Evolutionary conservation across 768 basidiomycete genomes (phyloP).

Genomic region (Boletales sp.): DNA sequence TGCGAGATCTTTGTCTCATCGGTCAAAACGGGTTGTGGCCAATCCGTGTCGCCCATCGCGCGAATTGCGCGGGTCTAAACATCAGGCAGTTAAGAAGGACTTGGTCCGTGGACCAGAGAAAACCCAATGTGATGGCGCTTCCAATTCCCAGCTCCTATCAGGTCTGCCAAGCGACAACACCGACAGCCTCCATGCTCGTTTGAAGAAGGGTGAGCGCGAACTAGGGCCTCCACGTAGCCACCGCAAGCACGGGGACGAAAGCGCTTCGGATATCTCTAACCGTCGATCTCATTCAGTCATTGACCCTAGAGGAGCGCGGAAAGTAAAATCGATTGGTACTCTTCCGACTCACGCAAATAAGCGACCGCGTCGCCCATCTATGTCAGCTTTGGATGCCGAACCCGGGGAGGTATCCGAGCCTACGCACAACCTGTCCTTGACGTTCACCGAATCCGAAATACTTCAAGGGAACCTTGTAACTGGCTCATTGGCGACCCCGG

Average conservation of each 20-base stretch:
- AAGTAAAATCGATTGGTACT: background rate
- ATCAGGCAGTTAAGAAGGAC: background rate
- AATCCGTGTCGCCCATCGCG: background rate
- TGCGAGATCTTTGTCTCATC: constrained; percentile 3
- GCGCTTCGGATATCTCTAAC: background rate
- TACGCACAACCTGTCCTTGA: background rate
- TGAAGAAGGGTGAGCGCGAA: background rate
- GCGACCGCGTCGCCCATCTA: constrained; percentile 10
- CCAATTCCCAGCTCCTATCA: background rate
- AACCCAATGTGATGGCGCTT: background rate
- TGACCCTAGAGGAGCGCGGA: background rate
- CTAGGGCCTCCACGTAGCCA: background rate
- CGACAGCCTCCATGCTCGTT: background rate
- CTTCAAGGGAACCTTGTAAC: background rate
- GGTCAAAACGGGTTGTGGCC: constrained; percentile 11
- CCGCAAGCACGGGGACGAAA: background rate
- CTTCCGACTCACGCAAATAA: constrained; percentile 7
- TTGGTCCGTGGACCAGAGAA: background rate
- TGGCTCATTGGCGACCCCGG: background rate
- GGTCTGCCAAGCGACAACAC: background rate
- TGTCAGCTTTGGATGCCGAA: background rate
- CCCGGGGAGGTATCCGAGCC: background rate
- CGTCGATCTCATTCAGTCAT: background rate
- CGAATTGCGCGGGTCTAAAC: background rate
- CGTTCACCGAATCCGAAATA: background rate